Evolutionary conservation across 2,329 filamentous ascomycete genomes (phyloP), one percentile per base, ranked within the genome.

Genomic region (Ophiostoma montium): DNA sequence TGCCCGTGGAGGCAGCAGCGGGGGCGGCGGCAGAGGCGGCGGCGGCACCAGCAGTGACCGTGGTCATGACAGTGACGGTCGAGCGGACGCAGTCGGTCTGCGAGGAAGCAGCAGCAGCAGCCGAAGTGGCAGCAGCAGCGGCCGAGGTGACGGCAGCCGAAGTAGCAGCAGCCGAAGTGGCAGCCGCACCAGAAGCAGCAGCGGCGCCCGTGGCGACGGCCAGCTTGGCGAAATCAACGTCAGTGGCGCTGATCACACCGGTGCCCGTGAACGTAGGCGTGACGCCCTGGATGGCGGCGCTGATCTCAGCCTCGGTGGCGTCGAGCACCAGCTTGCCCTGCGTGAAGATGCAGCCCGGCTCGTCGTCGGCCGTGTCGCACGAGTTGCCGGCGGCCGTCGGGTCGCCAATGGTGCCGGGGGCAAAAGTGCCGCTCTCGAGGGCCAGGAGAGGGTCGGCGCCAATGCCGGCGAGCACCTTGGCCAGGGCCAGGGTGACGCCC

Each of bases 401-500:
- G 56, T 70, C 68, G 48, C 56, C 55, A 35, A 62, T 50, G 55
- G 59, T 55, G 47, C 80, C 80, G 15, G 80, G 75, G 5, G 69
- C 71, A 58, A 84, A 84, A 5, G 80, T 84, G 49, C 76, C 78
- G 30, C 71, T 69, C 54, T 77, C 65, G 46, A 82, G 73, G 35
- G 80, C 80, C 33, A 75, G 65, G 44, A 71, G 65, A 15, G 79
- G 76, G 60, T 84, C 74, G 30, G 75, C 80, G 13, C 80, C 80
- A 53, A 84, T 68, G 5, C 67, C 64, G 18, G 71, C 70, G 47
- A 84, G 74, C 63, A 82, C 75, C 47, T 67, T 63, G 16, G 80
- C 79, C 3, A 82, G 66, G 41, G 70, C 70, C 7, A 80, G 66
- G 43, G 75, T 71, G 55, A 82, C 74, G 33, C 68, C 66, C 66